These are phyloP conservation scores for Aspergillus avenaceus DNA, from an alignment of 495 filamentous ascomycete species.

Conservation along the genomic window DNA sequence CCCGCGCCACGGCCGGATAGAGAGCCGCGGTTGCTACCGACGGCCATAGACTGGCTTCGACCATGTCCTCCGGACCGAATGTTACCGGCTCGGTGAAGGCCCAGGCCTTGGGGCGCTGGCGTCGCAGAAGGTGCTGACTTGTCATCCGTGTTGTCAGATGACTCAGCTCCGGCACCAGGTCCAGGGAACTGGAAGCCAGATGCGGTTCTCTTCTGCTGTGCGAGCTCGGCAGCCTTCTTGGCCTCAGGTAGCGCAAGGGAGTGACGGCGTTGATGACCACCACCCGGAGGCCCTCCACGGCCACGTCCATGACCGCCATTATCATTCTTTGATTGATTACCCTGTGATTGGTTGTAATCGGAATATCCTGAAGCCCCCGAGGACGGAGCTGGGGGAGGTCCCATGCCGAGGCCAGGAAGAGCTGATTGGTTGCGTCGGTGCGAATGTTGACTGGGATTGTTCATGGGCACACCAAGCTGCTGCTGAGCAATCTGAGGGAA, in stretches of 20 bases:
- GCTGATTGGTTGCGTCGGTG: slow-evolving; percentile 98
- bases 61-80: slow-evolving; percentile 53
- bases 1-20: slow-evolving; percentile 56
- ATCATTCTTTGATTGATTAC: slow-evolving; percentile 59
- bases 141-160: slow-evolving; percentile 46
- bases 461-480: slow-evolving; percentile 67
- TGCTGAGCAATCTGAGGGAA: slow-evolving; percentile 82
- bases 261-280: slow-evolving; percentile 90
- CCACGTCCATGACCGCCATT: slow-evolving; percentile 68
- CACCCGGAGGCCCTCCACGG: slow-evolving; percentile 67
- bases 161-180: slow-evolving; percentile 54
- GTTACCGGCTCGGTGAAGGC: slow-evolving; percentile 48
- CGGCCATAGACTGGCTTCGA: slow-evolving; percentile 67
- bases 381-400: slow-evolving; percentile 89
- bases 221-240: slow-evolving; percentile 94
- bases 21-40: slow-evolving; percentile 53
- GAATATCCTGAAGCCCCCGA: slow-evolving; percentile 89
- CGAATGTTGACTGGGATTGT: slow-evolving; percentile 70
- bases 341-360: slow-evolving; percentile 63
- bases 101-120: slow-evolving; percentile 37
- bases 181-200: slow-evolving; percentile 93
- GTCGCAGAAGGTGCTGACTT: slow-evolving; percentile 32
- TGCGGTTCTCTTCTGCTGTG: slow-evolving; percentile 93
- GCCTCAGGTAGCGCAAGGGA: slow-evolving; percentile 93
- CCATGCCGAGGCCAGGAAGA: slow-evolving; percentile 88